phyloP scores from a whole-genome alignment of 169 alveolate genomes.

The Cyclospora cayetanensis region DNA sequence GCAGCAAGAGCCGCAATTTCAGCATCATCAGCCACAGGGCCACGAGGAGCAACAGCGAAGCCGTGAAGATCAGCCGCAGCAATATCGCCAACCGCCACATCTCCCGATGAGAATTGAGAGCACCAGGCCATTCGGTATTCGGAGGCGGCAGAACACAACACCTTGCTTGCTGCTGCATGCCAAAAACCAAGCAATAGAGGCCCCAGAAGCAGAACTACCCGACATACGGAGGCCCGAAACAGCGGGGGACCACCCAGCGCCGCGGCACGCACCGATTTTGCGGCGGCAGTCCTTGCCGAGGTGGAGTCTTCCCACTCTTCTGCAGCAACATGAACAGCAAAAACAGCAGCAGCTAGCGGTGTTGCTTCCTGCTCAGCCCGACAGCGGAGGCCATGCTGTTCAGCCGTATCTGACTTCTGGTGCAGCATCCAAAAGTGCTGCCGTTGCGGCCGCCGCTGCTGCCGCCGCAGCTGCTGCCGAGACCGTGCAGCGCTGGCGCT shows the following conservation, averaged over 20 bases:
- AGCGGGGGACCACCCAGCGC: neutral
- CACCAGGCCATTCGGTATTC: neutral
- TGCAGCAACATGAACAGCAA: neutral
- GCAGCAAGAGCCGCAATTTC: neutral
- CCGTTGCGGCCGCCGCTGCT: constrained; percentile 28
- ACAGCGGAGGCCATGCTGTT: too few species aligned
- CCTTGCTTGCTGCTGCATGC: constrained; percentile 35
- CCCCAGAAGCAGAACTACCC: neutral
- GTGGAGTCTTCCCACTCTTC: neutral
- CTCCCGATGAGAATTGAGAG: neutral
- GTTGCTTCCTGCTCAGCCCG: too few species aligned
- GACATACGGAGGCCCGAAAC: neutral
- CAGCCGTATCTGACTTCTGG: neutral
- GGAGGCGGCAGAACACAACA: constrained; percentile 51
- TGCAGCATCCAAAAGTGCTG: neutral
- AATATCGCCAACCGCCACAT: neutral
- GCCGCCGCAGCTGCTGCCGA: constrained; percentile 53
- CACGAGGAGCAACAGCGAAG: too few species aligned
- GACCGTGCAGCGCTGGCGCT: constrained; percentile 33
- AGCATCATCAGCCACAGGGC: neutral
- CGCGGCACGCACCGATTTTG: neutral
- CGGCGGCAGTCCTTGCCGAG: constrained; percentile 37
- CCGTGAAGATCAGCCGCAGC: too few species aligned
- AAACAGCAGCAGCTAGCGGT: constrained; percentile 29
- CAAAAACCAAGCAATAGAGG: neutral